Evolutionary conservation across 345 rosid species (phyloP).

Genomic region (Eucalyptus leucophloia): DNA sequence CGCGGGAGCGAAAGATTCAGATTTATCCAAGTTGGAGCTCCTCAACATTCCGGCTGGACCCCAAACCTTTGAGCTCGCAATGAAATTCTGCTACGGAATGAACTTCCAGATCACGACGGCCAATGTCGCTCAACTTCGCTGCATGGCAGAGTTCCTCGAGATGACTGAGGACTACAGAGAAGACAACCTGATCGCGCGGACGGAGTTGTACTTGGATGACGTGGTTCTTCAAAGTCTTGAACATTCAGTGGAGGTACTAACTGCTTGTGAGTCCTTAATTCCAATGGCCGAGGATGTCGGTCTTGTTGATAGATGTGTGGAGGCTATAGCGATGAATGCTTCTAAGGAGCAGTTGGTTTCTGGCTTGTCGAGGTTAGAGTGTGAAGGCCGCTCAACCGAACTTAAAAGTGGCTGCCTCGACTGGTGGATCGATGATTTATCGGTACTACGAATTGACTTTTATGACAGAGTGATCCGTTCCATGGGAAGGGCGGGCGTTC

Average conservation of each 20-base stretch:
- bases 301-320: slow-evolving; percentile 46
- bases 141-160: slow-evolving; percentile 68
- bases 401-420: slow-evolving; percentile 42
- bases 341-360: slow-evolving; percentile 71
- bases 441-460: slow-evolving; percentile 40
- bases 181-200: slow-evolving; percentile 46
- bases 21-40: slow-evolving; percentile 42
- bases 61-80: slow-evolving; percentile 63
- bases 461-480: slow-evolving; percentile 44
- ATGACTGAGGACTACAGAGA: slow-evolving; percentile 78
- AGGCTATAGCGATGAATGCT: slow-evolving; percentile 68
- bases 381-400: slow-evolving; percentile 32
- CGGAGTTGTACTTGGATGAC: slow-evolving; percentile 48
- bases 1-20: slow-evolving; percentile 41
- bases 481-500: slow-evolving; percentile 48
- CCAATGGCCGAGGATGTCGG: slow-evolving; percentile 32
- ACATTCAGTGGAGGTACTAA: slow-evolving; percentile 55
- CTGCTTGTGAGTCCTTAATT: slow-evolving; percentile 36
- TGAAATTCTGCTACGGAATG: slow-evolving; percentile 88
- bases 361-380: slow-evolving; percentile 38
- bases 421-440: slow-evolving; percentile 83
- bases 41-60: slow-evolving; percentile 65
- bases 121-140: slow-evolving; percentile 56
- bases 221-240: slow-evolving; percentile 50
- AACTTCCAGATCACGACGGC: slow-evolving; percentile 70